These are phyloP conservation scores for Brachypodium distachyon DNA, from an alignment of 202 grass and related monocot species.

Conservation along the genomic window DNA sequence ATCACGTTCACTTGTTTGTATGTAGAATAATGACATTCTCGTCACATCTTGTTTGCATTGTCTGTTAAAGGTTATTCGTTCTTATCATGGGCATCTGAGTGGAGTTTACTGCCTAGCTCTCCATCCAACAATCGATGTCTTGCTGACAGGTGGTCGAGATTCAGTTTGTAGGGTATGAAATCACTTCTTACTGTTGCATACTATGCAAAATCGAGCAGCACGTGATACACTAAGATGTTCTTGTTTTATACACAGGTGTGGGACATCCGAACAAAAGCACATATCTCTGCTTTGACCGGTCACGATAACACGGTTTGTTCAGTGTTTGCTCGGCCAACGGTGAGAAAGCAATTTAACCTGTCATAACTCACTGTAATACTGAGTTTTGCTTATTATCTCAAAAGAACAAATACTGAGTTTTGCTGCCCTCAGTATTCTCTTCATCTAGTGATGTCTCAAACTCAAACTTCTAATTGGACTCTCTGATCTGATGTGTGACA, in stretches of 20 bases:
- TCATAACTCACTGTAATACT: background rate
- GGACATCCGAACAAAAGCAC: slow-evolving; percentile 94
- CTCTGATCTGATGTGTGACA: background rate
- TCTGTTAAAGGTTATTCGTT: slow-evolving; percentile 78
- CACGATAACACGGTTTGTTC: slow-evolving; percentile 98
- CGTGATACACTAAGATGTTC: background rate
- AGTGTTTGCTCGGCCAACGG: slow-evolving; percentile 88
- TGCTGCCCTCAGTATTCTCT: background rate
- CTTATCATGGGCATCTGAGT: slow-evolving; percentile 97
- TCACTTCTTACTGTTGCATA: background rate
- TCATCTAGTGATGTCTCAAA: background rate
- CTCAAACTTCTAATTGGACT: background rate
- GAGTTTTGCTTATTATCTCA: background rate
- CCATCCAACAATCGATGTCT: slow-evolving; percentile 92
- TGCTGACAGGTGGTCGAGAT: slow-evolving; percentile 92
- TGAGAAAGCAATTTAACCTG: slow-evolving; percentile 31
- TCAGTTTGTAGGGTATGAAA: slow-evolving; percentile 90
- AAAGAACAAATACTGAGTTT: slow-evolving; percentile 8
- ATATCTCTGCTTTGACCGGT: slow-evolving; percentile 95
- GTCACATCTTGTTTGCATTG: slow-evolving; percentile 6
- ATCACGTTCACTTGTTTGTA: background rate
- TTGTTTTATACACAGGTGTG: slow-evolving; percentile 55
- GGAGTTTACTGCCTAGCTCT: slow-evolving; percentile 96
- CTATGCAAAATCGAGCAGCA: slow-evolving; percentile 1
- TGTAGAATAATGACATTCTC: background rate